Evolutionary conservation across 1,284 basidiomycete genomes (phyloP).

Genomic region (Ustilago cynodontis): DNA sequence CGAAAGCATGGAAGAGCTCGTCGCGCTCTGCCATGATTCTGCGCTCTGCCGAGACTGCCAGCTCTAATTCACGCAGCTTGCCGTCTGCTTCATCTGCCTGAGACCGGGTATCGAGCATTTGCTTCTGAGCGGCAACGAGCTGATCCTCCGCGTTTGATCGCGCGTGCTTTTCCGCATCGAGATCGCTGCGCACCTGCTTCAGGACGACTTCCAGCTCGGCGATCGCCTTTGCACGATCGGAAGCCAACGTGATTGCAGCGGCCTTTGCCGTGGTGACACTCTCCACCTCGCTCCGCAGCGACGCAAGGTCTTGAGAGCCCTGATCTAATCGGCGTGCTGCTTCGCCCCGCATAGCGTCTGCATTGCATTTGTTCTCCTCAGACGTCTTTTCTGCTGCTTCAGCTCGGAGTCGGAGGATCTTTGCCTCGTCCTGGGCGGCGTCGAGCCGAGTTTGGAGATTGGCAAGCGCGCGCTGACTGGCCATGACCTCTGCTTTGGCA

Average conservation of each 20-base stretch:
- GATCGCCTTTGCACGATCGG: slow-evolving; percentile 19
- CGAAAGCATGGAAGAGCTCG: slow-evolving; percentile 58
- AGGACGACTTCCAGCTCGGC: slow-evolving; percentile 22
- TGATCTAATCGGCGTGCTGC: slow-evolving; percentile 8
- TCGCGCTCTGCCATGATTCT: slow-evolving; percentile 60
- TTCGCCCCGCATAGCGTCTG: slow-evolving; percentile 12
- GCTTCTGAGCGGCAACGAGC: slow-evolving; percentile 1
- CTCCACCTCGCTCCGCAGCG: slow-evolving; percentile 20
- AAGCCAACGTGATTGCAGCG: slow-evolving; percentile 7
- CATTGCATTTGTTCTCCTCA: slow-evolving; percentile 30
- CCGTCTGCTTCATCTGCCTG: slow-evolving; percentile 22
- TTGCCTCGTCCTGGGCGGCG: slow-evolving; percentile 19
- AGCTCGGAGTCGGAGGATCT: slow-evolving; percentile 16
- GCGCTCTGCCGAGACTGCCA: slow-evolving; percentile 55
- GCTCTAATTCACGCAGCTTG: slow-evolving; percentile 53
- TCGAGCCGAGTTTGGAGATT: slow-evolving; percentile 31
- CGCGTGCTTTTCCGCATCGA: slow-evolving; percentile 10
- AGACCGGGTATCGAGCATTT: slow-evolving; percentile 2
- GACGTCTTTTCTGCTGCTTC: slow-evolving; percentile 31
- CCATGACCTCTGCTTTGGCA: slow-evolving; percentile 33
- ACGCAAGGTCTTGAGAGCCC: slow-evolving; percentile 27
- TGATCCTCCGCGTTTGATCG: slow-evolving; percentile 8
- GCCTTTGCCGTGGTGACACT: slow-evolving; percentile 5
- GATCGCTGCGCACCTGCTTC: slow-evolving; percentile 16
- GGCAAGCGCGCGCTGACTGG: slow-evolving; percentile 20